These are phyloP conservation scores for Nevesoporus exiguus DNA, from an alignment of 768 basidiomycete genomes.

Conservation along the genomic window DNA sequence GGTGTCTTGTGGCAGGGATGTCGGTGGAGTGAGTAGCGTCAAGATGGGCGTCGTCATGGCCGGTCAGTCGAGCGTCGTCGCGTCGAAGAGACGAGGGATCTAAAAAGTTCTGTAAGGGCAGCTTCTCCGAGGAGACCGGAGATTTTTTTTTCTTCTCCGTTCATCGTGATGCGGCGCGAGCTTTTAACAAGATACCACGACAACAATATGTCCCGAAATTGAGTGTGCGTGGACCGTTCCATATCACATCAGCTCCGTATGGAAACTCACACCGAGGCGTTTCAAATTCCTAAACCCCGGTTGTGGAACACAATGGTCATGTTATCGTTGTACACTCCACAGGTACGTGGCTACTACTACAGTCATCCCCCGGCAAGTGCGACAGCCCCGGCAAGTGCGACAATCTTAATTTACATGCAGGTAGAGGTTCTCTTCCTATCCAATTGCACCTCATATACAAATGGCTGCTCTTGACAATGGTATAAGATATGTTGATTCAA, in stretches of 20 bases:
- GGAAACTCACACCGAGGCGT: not conserved
- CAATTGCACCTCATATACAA: too few species aligned
- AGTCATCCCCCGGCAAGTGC: too few species aligned
- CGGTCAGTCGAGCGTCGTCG: too few species aligned
- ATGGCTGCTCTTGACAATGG: too few species aligned
- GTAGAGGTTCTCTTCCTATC: too few species aligned
- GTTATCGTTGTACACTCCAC: not conserved
- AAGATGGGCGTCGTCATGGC: slow-evolving; percentile 12
- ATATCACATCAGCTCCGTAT: too few species aligned
- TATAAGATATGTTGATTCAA: too few species aligned
- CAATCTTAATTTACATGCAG: too few species aligned
- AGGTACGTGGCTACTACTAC: not conserved
- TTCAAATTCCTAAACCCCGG: not conserved
- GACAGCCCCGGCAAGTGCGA: too few species aligned
- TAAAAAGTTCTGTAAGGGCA: not conserved
- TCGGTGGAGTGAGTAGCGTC: slow-evolving; percentile 2
- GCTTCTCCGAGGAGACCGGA: not conserved
- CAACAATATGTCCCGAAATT: slow-evolving; percentile 7
- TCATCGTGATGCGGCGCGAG: slow-evolving; percentile 1
- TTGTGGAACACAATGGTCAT: not conserved
- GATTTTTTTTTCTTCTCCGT: not conserved
- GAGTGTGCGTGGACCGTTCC: not conserved
- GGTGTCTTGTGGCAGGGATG: not conserved
- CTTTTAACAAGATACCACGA: slow-evolving; percentile 1
- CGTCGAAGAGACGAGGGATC: not conserved